phyloP scores from a whole-genome alignment of 1,284 basidiomycete species.

The Tilletia caries region DNA sequence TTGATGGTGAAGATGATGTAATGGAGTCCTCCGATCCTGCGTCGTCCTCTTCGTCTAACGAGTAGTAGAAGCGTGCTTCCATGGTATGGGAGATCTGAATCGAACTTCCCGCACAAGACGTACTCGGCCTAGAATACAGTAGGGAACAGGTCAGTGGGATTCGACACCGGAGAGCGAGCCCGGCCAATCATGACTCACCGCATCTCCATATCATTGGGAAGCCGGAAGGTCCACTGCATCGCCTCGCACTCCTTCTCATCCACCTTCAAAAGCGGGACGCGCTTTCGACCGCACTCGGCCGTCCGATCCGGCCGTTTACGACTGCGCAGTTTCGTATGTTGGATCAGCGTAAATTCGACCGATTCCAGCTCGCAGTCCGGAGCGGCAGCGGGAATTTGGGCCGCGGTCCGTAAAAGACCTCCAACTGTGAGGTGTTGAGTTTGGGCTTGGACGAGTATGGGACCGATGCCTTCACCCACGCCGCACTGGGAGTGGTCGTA shows the following conservation, averaged over 20 bases:
- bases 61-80: neutral
- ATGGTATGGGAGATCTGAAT: slow-evolving; percentile 11
- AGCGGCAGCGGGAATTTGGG: slow-evolving; percentile 26
- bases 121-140: slow-evolving; percentile 20
- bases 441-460: slow-evolving; percentile 28
- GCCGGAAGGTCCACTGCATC: slow-evolving; percentile 20
- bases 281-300: slow-evolving; percentile 23
- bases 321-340: slow-evolving; percentile 33
- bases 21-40: slow-evolving; percentile 19
- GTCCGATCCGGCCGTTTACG: slow-evolving; percentile 26
- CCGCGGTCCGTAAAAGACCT: slow-evolving; percentile 28
- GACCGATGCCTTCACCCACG: slow-evolving; percentile 27
- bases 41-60: neutral
- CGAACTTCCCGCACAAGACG: slow-evolving; percentile 29
- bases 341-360: slow-evolving; percentile 27
- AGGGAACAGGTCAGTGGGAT: neutral
- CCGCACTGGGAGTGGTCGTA: slow-evolving; percentile 32
- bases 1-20: slow-evolving; percentile 25
- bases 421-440: slow-evolving; percentile 35
- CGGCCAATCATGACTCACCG: slow-evolving; percentile 25
- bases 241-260: slow-evolving; percentile 20
- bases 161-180: slow-evolving; percentile 13
- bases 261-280: slow-evolving; percentile 28
- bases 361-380: slow-evolving; percentile 26
- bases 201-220: slow-evolving; percentile 8